Conservation (phyloP, 148 eudicot species). For the Silene uniflora region DNA sequence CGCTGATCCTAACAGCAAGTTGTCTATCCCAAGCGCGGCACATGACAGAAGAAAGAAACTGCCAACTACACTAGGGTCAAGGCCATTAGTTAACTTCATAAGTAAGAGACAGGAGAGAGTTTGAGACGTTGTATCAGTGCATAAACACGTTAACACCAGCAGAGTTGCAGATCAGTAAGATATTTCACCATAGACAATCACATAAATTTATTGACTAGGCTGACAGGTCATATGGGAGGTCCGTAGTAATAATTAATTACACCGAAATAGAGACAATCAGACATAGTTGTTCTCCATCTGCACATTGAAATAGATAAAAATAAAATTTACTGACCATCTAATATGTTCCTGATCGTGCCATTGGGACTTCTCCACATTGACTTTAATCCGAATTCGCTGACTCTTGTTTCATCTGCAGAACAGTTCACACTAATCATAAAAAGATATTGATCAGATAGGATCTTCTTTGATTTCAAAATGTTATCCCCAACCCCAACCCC, state of each 20-base stretch:
- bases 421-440: not conserved
- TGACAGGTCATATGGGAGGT: not conserved
- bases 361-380: slow-evolving; percentile 96
- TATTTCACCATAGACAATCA: not conserved
- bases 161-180: no score
- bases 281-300: not conserved
- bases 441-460: not conserved
- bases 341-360: slow-evolving; percentile 89
- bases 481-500: not conserved
- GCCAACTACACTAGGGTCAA: not conserved
- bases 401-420: slow-evolving; percentile 69
- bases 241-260: not conserved
- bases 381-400: slow-evolving; percentile 70
- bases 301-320: not conserved
- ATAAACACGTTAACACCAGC: not conserved
- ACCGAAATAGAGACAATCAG: slow-evolving; percentile 5
- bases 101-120: not conserved
- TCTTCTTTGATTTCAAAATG: not conserved
- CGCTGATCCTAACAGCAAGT: not conserved
- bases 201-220: not conserved
- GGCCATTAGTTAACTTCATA: not conserved
- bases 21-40: not conserved
- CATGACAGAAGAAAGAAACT: not conserved
- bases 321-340: slow-evolving; percentile 54
- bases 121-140: not conserved